Evolutionary conservation across 1,284 basidiomycete species (phyloP), one percentile per base, ranked within the genome.

Genomic region (Anthracocystis walkeri): DNA sequence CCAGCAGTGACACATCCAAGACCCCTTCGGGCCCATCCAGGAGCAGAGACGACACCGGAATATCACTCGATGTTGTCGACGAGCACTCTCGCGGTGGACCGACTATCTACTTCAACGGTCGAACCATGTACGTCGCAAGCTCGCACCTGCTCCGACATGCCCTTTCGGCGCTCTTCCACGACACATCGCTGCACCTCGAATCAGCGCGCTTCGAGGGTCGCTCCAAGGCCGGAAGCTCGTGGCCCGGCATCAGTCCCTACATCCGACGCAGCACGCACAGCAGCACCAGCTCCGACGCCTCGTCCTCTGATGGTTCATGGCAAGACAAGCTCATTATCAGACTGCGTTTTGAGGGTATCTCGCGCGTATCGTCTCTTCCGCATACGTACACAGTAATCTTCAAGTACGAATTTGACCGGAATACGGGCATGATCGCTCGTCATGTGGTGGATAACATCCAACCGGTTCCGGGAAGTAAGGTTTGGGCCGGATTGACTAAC

Each of bases 311-410:
- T 31, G 59, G 29, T 23, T 27, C 55, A 4, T 49, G 52, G 41
- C 60, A 50, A 20, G 81, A 83, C 57, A 69, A 74, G 66, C 73
- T 83, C 4, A 41, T 79, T 7, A 48, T 71, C 18, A 67, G 83
- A 2, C 58, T 83, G 21, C 76, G 73, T 3, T 84, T 84, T 50
- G 71, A 65, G 18, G 83, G 82, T 3, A 63, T 72, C 27, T 68
- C 68, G n/a, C 67, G 83, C 1, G 64, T 84, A 3, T 68, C 76
- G 4, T 71, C 75, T 0, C 53, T 73, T 40, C 63, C 69, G 21
- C 82, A 84, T 49, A 75, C 77, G 21, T 84, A 83, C 48, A 81
- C 80, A 11, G 72, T 83, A 57, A 59, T 84, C 31, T 84, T 82
- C 60, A 61, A 74, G 54, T 84, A 84, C 62, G 72, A 72, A 1